Evolutionary conservation across 176 grass and related monocot genomes (phyloP), one percentile per base, ranked within the genome.

Genomic region (Phoenix roebelenii): DNA sequence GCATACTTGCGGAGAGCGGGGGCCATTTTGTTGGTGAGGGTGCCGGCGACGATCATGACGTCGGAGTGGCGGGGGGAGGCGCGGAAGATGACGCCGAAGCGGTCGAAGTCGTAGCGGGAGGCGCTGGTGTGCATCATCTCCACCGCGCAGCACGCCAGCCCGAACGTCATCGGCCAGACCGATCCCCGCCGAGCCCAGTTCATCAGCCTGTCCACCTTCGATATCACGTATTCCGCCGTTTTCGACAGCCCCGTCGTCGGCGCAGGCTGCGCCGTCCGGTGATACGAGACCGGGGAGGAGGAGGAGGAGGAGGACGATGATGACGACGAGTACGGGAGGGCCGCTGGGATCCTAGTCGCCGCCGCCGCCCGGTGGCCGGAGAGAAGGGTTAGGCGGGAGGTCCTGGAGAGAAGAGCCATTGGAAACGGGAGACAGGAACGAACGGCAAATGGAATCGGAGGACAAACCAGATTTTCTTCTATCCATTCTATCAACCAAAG

Each of bases 121-220:
- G 91, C 91, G 15, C 91, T 86, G 26, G 86, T 51, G 69, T 96
- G 91, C 86, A 96, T 96, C 83, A 96, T 96, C 80, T 90, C 91
- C 51, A 87, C 86, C 23, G 86, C 91, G 74, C 91, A 96, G 84
- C 91, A 96, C 32, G 91, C 91, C 6, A 96, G 79, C 2, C 91
- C 91, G 57, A 96, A 90, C 22, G 86, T 87, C 91, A 96, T 96
- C 2, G 86, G 91, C 91, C 91, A 96, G 77, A 96, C 79, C 26
- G 91, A 90, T 0, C 86, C 86, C 1, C 82, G 60, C 20, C 83
- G 83, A 22, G 86, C 91, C 91, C 91, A 90, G 75, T 96, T 96
- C 75, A 97, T 66, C 32, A 97, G 87, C 70, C 88, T 84, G 49
- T 95, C 91, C 54, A 95, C 91, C 80, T 87, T 95, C 62, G 91